These are phyloP conservation scores for Angomonas deanei DNA, from an alignment of 208 protist species.

Conservation along the genomic window DNA sequence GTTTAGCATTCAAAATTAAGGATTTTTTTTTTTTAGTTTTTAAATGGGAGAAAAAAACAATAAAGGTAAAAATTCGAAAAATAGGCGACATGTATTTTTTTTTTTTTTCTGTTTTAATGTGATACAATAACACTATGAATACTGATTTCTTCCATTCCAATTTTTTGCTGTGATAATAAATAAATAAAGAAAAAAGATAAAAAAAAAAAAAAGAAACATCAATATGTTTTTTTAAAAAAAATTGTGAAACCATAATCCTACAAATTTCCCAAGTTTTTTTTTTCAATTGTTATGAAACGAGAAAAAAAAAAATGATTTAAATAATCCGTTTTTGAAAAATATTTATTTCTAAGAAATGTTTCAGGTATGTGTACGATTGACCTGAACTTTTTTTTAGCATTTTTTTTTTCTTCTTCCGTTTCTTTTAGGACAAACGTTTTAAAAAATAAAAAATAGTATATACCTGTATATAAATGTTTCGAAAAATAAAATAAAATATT, in stretches of 20 bases:
- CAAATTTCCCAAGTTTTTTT: neutral
- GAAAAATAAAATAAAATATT: slow-evolving; percentile 1
- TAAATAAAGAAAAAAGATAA: neutral
- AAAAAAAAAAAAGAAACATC: slow-evolving; percentile 1
- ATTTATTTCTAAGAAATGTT: neutral
- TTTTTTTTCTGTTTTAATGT: slow-evolving; percentile 9
- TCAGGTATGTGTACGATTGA: neutral
- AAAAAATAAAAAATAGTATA: neutral
- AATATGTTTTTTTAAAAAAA: neutral
- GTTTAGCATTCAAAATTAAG: too few species aligned
- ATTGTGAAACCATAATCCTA: slow-evolving; percentile 1
- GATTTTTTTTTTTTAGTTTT: slow-evolving; percentile 7
- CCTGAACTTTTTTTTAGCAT: neutral
- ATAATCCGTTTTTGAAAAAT: too few species aligned
- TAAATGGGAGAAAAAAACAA: slow-evolving; percentile 3
- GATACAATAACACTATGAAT: neutral
- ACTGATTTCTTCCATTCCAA: neutral
- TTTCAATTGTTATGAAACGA: too few species aligned
- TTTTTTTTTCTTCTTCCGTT: slow-evolving; percentile 5
- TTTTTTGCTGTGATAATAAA: neutral
- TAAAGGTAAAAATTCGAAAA: slow-evolving; percentile 1
- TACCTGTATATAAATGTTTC: too few species aligned
- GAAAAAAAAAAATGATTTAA: too few species aligned
- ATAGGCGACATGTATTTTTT: slow-evolving; percentile 6
- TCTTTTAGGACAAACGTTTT: too few species aligned